Evolutionary conservation across 352 stramenopile genomes (phyloP).

Genomic region (Phytophthora pinifolia): DNA sequence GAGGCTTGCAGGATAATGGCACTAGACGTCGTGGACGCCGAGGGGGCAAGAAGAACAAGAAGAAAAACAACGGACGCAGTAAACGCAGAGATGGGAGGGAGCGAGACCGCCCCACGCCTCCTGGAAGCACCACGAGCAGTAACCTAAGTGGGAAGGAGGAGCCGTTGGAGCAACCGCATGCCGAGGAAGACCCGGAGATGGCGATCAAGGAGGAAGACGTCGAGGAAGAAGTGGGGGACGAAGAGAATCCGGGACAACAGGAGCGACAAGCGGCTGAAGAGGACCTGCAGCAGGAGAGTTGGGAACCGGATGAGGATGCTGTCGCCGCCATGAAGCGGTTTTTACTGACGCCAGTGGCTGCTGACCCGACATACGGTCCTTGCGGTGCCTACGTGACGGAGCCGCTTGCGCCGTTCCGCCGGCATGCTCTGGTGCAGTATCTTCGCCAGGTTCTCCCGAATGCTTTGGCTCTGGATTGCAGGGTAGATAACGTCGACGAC

Average conservation of each 20-base stretch:
- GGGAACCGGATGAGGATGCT: constrained; percentile 20
- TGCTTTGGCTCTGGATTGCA: constrained; percentile 58
- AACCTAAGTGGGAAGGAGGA: constrained; percentile 23
- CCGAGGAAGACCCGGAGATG: constrained; percentile 16
- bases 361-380: constrained; percentile 21
- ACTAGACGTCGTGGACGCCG: constrained; percentile 25
- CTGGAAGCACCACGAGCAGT: constrained; percentile 12
- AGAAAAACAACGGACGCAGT: constrained; percentile 31
- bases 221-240: constrained; percentile 21
- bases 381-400: constrained; percentile 56
- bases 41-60: constrained; percentile 37
- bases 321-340: constrained; percentile 43
- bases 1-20: constrained; percentile 17
- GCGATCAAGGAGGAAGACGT: constrained; percentile 17
- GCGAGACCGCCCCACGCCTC: constrained; percentile 11
- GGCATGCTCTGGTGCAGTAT: constrained; percentile 54
- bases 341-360: constrained; percentile 29
- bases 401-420: constrained; percentile 61
- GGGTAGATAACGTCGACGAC: constrained; percentile 58
- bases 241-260: constrained; percentile 20
- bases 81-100: constrained; percentile 15
- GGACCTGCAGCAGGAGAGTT: constrained; percentile 15
- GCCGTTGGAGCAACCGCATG: constrained; percentile 9
- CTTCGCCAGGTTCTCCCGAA: constrained; percentile 44
- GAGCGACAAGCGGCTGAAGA: constrained; percentile 15